Conservation (phyloP, 148 eudicot species). For the Talinum fruticosum region DNA sequence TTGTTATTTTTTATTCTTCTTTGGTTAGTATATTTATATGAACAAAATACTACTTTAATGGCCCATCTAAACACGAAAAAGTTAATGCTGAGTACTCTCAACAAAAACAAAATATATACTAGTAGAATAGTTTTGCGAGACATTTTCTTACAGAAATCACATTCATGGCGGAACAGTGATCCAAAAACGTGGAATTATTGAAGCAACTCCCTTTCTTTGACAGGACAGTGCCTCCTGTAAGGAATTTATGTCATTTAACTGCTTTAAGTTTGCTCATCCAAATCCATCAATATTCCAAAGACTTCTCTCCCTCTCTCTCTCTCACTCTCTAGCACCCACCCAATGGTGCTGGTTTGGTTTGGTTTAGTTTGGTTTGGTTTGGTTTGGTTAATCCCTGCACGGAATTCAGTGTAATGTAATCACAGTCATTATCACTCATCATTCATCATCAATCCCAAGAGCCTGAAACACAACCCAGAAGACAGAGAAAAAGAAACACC, state of each 20-base stretch:
- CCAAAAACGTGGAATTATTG: conserved; percentile 9
- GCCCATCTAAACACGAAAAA: no score
- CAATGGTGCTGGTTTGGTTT: conserved; percentile 1
- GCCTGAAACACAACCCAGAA: neutral
- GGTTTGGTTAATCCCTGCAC: neutral
- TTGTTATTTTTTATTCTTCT: no score
- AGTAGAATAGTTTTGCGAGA: neutral
- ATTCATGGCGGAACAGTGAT: neutral
- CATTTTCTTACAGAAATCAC: neutral
- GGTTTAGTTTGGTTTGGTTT: neutral
- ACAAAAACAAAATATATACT: neutral
- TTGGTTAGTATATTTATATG: no score
- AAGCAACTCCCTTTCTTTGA: conserved; percentile 4
- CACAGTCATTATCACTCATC: no score
- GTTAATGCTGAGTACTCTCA: no score
- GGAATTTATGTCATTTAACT: conserved; percentile 28
- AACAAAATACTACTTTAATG: no score
- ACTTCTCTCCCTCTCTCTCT: neutral
- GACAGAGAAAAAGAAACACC: neutral
- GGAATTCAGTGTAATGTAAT: neutral
- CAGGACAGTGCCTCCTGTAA: neutral
- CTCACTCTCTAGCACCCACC: neutral
- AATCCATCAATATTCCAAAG: conserved; percentile 11
- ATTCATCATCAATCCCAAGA: conserved; percentile 5
- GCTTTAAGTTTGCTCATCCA: conserved; percentile 12